Evolutionary conservation across 2,329 filamentous ascomycete genomes (phyloP).

Genomic region (Dactylellina sp.): DNA sequence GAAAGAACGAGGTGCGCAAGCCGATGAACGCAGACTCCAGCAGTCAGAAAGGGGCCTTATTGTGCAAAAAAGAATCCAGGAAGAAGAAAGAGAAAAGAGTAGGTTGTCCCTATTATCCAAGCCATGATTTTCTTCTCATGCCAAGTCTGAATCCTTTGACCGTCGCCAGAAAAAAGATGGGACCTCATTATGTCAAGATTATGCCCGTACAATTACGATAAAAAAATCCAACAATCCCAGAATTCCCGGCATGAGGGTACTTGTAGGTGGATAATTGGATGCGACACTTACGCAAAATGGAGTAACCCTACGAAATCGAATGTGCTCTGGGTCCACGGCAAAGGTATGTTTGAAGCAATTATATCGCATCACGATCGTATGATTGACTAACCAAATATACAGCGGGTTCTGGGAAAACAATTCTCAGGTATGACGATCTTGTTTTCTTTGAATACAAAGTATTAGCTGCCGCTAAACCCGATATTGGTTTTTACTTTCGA

Average conservation of each 20-base stretch:
- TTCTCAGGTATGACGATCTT: conserved; percentile 34
- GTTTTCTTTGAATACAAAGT: too few species aligned
- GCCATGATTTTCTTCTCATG: background rate
- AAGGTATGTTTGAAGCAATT: conserved; percentile 20
- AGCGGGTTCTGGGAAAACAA: conserved; percentile 57
- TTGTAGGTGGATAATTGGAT: conserved; percentile 20
- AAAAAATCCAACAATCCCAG: conserved; percentile 29
- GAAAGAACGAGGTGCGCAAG: conserved; percentile 37
- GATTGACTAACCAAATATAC: conserved; percentile 12
- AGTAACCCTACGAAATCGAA: conserved; percentile 2
- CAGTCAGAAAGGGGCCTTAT: conserved; percentile 14
- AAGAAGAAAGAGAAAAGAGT: conserved; percentile 27
- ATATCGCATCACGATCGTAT: background rate
- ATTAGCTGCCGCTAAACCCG: too few species aligned
- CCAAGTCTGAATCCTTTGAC: background rate
- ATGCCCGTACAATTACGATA: conserved; percentile 36
- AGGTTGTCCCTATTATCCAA: conserved; percentile 14
- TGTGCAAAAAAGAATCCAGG: conserved; percentile 11
- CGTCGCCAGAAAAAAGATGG: conserved; percentile 25
- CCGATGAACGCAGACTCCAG: conserved; percentile 22
- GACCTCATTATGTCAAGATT: conserved; percentile 21
- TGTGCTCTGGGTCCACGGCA: conserved; percentile 41
- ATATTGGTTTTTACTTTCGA: background rate
- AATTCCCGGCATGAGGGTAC: conserved; percentile 14
- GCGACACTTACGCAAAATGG: conserved; percentile 14